phyloP scores from a whole-genome alignment of 225 moss, liverwort and hornwort species.

The Physcomitrium patens region DNA sequence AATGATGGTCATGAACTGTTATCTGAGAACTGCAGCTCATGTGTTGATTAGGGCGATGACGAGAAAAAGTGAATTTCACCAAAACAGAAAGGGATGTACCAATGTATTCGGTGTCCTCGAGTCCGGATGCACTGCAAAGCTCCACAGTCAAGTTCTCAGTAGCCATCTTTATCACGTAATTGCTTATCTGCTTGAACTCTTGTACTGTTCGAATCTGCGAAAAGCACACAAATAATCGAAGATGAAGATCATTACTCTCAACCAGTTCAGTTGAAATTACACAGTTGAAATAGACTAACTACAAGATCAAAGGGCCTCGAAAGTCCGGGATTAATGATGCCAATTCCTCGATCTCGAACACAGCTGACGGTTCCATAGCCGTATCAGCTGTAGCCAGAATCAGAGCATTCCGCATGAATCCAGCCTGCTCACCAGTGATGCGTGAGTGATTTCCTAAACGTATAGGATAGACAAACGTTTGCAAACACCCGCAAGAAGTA shows the following conservation, averaged over 20 bases:
- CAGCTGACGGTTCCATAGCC: neutral
- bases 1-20: no score
- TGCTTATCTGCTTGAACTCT: neutral
- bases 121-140: conserved; percentile 18
- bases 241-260: neutral
- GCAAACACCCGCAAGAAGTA: no score
- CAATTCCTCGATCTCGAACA: no score
- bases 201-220: neutral
- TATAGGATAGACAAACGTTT: no score
- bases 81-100: conserved; percentile 3
- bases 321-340: no score
- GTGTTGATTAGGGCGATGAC: no score
- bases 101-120: conserved; percentile 29
- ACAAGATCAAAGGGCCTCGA: no score
- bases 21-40: no score
- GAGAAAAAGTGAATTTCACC: neutral
- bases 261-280: neutral
- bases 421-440: neutral
- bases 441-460: no score
- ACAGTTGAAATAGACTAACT: neutral
- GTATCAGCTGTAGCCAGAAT: neutral
- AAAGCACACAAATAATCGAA: neutral
- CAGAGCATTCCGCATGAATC: neutral
- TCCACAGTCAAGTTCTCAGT: conserved; percentile 31
- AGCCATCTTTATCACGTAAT: conserved; percentile 22